Evolutionary conservation across 768 basidiomycete genomes (phyloP).

Genomic region (Tylopilus subfusipes): DNA sequence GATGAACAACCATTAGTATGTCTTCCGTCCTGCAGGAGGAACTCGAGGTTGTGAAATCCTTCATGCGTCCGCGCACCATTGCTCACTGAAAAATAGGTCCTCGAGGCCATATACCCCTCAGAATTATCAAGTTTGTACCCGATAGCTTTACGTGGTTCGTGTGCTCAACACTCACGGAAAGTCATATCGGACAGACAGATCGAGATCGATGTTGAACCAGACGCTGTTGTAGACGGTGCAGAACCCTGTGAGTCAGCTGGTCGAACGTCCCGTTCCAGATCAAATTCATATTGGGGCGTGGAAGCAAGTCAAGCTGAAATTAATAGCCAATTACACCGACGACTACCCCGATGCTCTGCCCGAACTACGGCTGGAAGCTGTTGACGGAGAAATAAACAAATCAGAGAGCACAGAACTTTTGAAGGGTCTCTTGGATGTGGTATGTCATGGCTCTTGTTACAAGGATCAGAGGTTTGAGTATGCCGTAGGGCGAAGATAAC

Average conservation of each 20-base stretch:
- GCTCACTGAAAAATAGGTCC: slow-evolving; percentile 51
- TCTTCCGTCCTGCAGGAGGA: slow-evolving; percentile 73
- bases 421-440: slow-evolving; percentile 52
- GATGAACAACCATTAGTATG: slow-evolving; percentile 52
- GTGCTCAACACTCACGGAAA: slow-evolving; percentile 55
- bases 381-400: slow-evolving; percentile 64
- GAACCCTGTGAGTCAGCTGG: slow-evolving; percentile 46
- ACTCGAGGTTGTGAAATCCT: slow-evolving; percentile 63
- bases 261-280: background rate
- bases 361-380: slow-evolving; percentile 57
- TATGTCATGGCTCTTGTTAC: slow-evolving; percentile 32
- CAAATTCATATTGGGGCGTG: slow-evolving; percentile 10
- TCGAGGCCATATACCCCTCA: slow-evolving; percentile 94
- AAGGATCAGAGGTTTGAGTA: background rate
- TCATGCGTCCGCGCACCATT: slow-evolving; percentile 4
- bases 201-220: slow-evolving; percentile 84
- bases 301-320: slow-evolving; percentile 65
- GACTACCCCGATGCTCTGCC: slow-evolving; percentile 85
- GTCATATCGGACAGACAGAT: slow-evolving; percentile 82
- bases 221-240: slow-evolving; percentile 60
- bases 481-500: slow-evolving; percentile 71
- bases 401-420: slow-evolving; percentile 55
- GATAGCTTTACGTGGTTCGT: slow-evolving; percentile 30
- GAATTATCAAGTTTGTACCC: slow-evolving; percentile 82
- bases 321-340: slow-evolving; percentile 75